A percentile compares a stretch with the other conserved stretches of the same genome.
Evolutionary conservation across 148 eudicot genomes (phyloP).

Genomic region (Cornus florida): DNA sequence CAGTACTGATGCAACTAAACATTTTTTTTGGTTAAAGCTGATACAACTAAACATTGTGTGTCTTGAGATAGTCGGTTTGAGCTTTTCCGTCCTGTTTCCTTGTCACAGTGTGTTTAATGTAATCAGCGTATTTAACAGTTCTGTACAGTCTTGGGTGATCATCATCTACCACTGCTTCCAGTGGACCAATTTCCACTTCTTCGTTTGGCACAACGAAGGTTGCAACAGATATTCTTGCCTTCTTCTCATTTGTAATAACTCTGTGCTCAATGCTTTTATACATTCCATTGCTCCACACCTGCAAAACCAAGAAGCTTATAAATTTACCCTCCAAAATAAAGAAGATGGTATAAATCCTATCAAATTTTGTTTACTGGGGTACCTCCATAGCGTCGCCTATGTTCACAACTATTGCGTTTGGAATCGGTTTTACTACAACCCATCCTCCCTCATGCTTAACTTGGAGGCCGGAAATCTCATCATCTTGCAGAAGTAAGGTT

Average conservation of each 20-base stretch:
- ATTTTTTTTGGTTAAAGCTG: too few species aligned
- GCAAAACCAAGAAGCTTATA: background rate
- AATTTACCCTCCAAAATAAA: too few species aligned
- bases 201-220: slow-evolving; percentile 11
- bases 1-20: too few species aligned
- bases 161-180: slow-evolving; percentile 2
- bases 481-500: slow-evolving; percentile 29
- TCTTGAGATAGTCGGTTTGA: slow-evolving; percentile 2
- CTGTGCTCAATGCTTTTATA: slow-evolving; percentile 22
- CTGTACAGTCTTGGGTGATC: background rate
- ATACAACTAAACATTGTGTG: too few species aligned
- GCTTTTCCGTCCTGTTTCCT: slow-evolving; percentile 21
- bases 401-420: slow-evolving; percentile 22
- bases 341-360: background rate
- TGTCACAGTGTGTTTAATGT: background rate
- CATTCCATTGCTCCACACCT: slow-evolving; percentile 34
- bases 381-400: slow-evolving; percentile 29
- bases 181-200: slow-evolving; percentile 13
- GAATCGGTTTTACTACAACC: slow-evolving; percentile 25
- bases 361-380: background rate
- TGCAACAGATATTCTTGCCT: slow-evolving; percentile 11
- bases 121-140: slow-evolving; percentile 13
- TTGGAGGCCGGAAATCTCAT: slow-evolving; percentile 20
- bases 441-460: slow-evolving; percentile 23
- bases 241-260: slow-evolving; percentile 7